Conservation (phyloP, 495 filamentous ascomycete species). For the Pyronema domesticum region DNA sequence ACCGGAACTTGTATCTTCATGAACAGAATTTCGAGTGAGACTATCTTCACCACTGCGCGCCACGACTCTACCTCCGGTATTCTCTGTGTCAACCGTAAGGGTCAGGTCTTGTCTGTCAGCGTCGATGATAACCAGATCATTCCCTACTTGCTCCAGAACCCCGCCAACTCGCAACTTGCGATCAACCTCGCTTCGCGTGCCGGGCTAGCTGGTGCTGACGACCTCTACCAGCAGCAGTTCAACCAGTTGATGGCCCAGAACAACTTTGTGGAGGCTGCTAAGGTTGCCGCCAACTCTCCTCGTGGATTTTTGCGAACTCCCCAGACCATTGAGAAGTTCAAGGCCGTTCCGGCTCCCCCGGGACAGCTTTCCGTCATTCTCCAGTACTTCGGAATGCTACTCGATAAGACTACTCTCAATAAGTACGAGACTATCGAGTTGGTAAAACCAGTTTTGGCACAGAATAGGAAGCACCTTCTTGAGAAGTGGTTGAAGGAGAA, state of each 20-base stretch:
- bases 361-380: constrained; percentile 81
- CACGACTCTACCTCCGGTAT: constrained; percentile 75
- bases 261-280: constrained; percentile 74
- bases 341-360: constrained; percentile 52
- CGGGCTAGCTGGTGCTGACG: constrained; percentile 84
- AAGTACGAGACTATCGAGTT: constrained; percentile 86
- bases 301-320: constrained; percentile 85
- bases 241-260: constrained; percentile 59
- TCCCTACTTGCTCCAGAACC: constrained; percentile 85
- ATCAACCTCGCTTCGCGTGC: constrained; percentile 90
- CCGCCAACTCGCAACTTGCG: constrained; percentile 74
- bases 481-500: constrained; percentile 96
- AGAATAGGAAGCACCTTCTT: constrained; percentile 84
- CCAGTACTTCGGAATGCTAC: constrained; percentile 92
- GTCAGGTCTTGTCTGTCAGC: constrained; percentile 82
- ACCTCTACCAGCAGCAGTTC: constrained; percentile 84
- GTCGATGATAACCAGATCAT: constrained; percentile 83
- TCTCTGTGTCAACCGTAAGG: constrained; percentile 91
- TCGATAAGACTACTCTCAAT: constrained; percentile 88
- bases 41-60: constrained; percentile 82
- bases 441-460: constrained; percentile 74
- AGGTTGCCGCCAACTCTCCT: constrained; percentile 89
- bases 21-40: constrained; percentile 98
- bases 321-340: constrained; percentile 88
- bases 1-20: constrained; percentile 97